These are phyloP conservation scores for Parachaetomium inaequale DNA, from an alignment of 495 filamentous ascomycete genomes.

Conservation along the genomic window DNA sequence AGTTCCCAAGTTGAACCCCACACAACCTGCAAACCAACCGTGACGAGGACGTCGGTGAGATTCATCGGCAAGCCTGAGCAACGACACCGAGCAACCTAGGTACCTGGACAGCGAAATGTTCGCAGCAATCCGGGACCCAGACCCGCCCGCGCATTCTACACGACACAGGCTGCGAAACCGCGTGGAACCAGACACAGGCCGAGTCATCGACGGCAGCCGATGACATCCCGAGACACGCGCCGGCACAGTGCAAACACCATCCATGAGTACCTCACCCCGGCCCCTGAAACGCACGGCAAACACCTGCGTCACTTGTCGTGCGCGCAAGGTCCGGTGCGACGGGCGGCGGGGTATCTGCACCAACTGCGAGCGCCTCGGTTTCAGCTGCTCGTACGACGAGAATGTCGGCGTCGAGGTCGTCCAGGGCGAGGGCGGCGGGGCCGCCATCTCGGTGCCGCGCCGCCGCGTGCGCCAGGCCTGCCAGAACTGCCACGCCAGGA, in stretches of 20 bases:
- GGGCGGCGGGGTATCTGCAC: constrained; percentile 43
- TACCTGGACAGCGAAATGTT: constrained; percentile 12
- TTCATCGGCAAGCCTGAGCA: not conserved
- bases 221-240: constrained; percentile 2
- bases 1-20: too few relatives aligned
- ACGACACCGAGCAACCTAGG: not conserved
- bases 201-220: not conserved
- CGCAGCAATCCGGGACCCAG: constrained; percentile 2
- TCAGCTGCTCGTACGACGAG: constrained; percentile 49
- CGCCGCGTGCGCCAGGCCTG: constrained; percentile 50
- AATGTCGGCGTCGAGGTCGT: constrained; percentile 28
- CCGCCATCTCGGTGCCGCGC: constrained; percentile 40
- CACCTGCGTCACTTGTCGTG: constrained; percentile 48
- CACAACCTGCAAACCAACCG: too few relatives aligned
- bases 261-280: constrained; percentile 31
- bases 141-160: not conserved
- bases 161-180: constrained; percentile 4
- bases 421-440: constrained; percentile 25
- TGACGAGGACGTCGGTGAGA: too few relatives aligned
- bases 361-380: constrained; percentile 50
- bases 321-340: constrained; percentile 51
- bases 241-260: not conserved
- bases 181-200: not conserved
- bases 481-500: constrained; percentile 46
- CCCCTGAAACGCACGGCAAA: constrained; percentile 30